Evolutionary conservation across 345 rosid species (phyloP), one percentile per base, ranked within the genome.

Genomic region (Combretum micranthum): DNA sequence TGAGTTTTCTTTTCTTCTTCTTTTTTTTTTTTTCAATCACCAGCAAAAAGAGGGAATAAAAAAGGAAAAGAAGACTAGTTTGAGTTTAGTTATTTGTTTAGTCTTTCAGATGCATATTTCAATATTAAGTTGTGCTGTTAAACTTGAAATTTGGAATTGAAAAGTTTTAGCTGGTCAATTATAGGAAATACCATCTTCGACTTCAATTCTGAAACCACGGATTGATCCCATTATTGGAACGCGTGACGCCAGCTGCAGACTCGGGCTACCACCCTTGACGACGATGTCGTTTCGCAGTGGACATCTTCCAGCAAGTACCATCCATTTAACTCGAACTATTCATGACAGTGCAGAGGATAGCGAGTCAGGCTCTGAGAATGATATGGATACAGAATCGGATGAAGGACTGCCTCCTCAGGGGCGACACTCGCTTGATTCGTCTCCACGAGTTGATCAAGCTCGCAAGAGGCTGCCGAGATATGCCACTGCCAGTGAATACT

Each of bases 311-410:
- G 51, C 85, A 12, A 73, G 69, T 32, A 77, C 83, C 14, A 72
- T 80, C 14, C 73, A 84, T 9, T 70, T 82, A 37, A 62, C 86
- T 17, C 74, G 76, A 54, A 57, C 79, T 49, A 55, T 77, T 50
- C 63, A 60, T 0, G 62, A 59, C 9, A 77, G 66, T 43, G 60
- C 59, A 17, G 80, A 73, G 14, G 76, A 62, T 42, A 75, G 70
- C 62, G 72, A 62, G 16, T 78, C 85, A 6, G 83, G 67, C 48
- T 84, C 98, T 48, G 92, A 84, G 48, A 83, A 75, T 73, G 90
- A 79, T 25, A 57, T 67, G 69, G 70, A 73, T 32, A 72, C 78
- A 3, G 90, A 86, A 53, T 83, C 95, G 0, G 96, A 81, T 54
- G 95, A 91, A 56, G 93, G 80, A 3, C 75, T 61, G 13, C 67